Evolutionary conservation across 805 yeast species (phyloP), one percentile per base, ranked within the genome.

Genomic region (Saccharomycopsis synnaedendra): DNA sequence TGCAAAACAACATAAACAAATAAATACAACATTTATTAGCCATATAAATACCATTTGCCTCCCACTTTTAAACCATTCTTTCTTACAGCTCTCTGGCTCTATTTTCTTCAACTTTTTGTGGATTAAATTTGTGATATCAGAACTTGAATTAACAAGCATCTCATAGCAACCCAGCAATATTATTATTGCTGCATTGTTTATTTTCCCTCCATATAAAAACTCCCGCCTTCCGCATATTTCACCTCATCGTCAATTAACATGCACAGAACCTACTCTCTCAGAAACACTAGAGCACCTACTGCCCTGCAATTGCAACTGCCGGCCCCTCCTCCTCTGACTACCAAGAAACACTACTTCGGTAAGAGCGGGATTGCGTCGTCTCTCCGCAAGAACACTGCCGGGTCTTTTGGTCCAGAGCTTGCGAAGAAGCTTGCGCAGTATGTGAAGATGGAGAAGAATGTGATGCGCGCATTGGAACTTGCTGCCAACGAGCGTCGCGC

Each of bases 211-310:
- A 34, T 8, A 9, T 34, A 34, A n/a, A 9, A 9, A n/a, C 36
- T 34, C 36, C 36, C n/a, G 10, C 11, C 39, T 10, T 9, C 9
- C 30, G 10, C 10, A 9, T 40, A n/a, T 43, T 39, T 19, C 11
- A 8, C 32, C 27, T 9, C n/a, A 40, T 51, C 43, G 3, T 40
- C 11, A 40, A 41, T 32, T 45, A 67, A 44, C 56, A 93, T 93
- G 98, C 97, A 90, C 76, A 85, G 97, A 82, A 90, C 98, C 44
- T 93, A 93, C 71, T 90, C 98, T 35, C 75, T 90, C 69, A 88
- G 98, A 78, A 81, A 88, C 59, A 67, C 82, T 48, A 85, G 96
- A 69, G 97, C 97, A 38, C 98, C 98, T 54, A 89, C 98, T 49
- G 97, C 97, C 52, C 78, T 96, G 56, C 96, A 90, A 70, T 69